Evolutionary conservation across 805 yeast species (phyloP), one percentile per base, ranked within the genome.

Genomic region (Wickerhamomyces canadensis): DNA sequence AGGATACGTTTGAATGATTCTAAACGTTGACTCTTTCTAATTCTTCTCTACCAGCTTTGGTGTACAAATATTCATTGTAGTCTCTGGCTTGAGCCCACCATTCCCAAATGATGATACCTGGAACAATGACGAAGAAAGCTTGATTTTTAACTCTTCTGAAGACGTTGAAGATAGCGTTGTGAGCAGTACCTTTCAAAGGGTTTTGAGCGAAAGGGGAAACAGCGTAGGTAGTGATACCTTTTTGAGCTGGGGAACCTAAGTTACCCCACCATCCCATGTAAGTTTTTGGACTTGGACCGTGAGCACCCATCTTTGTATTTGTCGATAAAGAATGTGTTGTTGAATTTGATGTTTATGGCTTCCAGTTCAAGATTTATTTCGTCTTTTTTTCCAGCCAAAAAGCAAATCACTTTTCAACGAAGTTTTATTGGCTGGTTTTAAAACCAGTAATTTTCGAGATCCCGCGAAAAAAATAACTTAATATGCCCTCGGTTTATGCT

Each of bases 261-360:
- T 72, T 65, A 60, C 97, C 97, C 97, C 97, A 88, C 96, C 96
- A 88, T 54, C 97, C 97, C 91, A 85, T 81, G 60, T 83, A 88
- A 58, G 87, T 61, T 54, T 74, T 77, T 54, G 81, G 80, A 54
- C 76, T 76, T 61, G 82, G 82, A 58, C 82, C 85, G 24, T 29
- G 32, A 46, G 52, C 56, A 61, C 76, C 84, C 87, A 81, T 81
- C 56, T 47, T 50, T 18, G 13, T 11, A n/a, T 28, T 28, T 28
- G 22, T 9, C 6, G 6, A 10, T 11, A 5, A 17, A 18, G 13
- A 11, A 5, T 29, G 18, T 11, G 13, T 29, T 15, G 18, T 14
- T 15, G 19, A 14, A 13, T 15, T 27, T 27, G 6, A 14, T 15
- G 11, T 7, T 14, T 14, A 6, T 6, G 30, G n/a, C n/a, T 8